A percentile compares a stretch with the other conserved stretches of the same genome.
These are phyloP conservation scores for Claviceps sorghi DNA, from an alignment of 2,329 filamentous ascomycete species.

Conservation along the genomic window DNA sequence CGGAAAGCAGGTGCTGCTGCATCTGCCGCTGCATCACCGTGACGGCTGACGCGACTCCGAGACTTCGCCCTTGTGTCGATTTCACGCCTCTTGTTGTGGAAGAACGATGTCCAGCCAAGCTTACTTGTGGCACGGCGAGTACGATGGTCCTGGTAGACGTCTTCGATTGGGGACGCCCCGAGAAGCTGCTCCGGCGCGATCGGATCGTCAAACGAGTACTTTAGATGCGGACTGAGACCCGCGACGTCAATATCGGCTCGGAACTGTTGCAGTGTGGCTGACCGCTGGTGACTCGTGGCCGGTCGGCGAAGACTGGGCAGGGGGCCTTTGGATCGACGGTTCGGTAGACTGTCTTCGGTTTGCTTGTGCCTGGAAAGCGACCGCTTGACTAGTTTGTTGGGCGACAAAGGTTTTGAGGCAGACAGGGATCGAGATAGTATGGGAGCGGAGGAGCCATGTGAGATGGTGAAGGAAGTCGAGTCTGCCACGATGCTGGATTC, in stretches of 20 bases:
- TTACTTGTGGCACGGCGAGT: slow-evolving; percentile 1
- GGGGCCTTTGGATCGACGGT: slow-evolving; percentile 42
- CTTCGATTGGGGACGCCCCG: slow-evolving; percentile 13
- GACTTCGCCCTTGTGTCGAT: slow-evolving; percentile 10
- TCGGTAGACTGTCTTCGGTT: slow-evolving; percentile 24
- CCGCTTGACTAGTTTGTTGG: slow-evolving; percentile 69
- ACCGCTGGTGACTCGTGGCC: slow-evolving; percentile 66
- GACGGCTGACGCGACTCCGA: slow-evolving; percentile 10
- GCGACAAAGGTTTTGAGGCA: slow-evolving; percentile 32
- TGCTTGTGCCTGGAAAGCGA: slow-evolving; percentile 37
- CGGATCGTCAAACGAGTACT: slow-evolving; percentile 23
- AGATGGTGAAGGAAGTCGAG: slow-evolving; percentile 50
- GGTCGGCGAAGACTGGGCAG: slow-evolving; percentile 55
- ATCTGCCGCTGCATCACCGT: slow-evolving; percentile 10
- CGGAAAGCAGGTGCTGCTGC: slow-evolving; percentile 7
- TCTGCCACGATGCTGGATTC: slow-evolving; percentile 51
- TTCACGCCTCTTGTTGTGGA: slow-evolving; percentile 29
- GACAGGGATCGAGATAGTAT: slow-evolving; percentile 34
- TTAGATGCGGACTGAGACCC: slow-evolving; percentile 13
- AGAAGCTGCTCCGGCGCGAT: slow-evolving; percentile 16
- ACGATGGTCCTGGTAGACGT: slow-evolving; percentile 6
- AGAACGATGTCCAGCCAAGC: slow-evolving; percentile 39
- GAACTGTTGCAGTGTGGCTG: slow-evolving; percentile 50
- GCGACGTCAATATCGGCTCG: slow-evolving; percentile 17
- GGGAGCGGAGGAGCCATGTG: slow-evolving; percentile 51